Percentiles rank a stretch among this genome's conserved stretches.
Conservation (phyloP, 768 basidiomycete species). For the Leccinum pellstonianum region DNA sequence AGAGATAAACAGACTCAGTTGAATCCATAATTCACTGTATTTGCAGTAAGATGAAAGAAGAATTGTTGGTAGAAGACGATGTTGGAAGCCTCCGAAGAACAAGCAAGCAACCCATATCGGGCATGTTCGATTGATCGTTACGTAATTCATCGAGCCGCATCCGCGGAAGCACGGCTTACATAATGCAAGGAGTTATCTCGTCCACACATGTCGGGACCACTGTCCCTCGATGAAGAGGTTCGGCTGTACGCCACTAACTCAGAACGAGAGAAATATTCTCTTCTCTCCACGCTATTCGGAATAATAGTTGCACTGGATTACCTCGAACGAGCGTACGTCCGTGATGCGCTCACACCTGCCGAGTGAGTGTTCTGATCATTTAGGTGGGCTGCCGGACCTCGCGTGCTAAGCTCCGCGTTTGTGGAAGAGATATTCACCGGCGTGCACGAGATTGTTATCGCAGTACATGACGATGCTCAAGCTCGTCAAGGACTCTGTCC, state of each 20-base stretch:
- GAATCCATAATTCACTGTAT: neutral
- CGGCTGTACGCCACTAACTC: conserved; percentile 84
- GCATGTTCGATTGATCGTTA: neutral
- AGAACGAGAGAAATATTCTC: conserved; percentile 86
- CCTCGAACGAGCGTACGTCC: conserved; percentile 91
- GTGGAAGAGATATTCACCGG: conserved; percentile 86
- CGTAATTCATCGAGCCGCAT: neutral
- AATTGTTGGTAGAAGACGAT: no score
- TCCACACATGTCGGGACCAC: conserved; percentile 24
- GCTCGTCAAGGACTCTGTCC: conserved; percentile 87
- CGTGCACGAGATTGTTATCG: conserved; percentile 89
- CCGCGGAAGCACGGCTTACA: no score
- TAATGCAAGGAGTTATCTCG: neutral
- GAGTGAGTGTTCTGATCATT: conserved; percentile 60
- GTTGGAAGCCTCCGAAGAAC: no score
- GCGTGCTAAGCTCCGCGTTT: conserved; percentile 8
- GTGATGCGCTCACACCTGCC: conserved; percentile 85
- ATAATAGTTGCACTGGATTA: conserved; percentile 92
- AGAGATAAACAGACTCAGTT: neutral
- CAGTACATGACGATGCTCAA: conserved; percentile 98
- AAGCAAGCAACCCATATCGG: no score
- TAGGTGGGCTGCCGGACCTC: neutral
- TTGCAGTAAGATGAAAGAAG: no score
- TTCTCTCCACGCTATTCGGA: conserved; percentile 86
- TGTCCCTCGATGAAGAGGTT: conserved; percentile 89